Base-by-base conservation (phyloP, 192 early-diverging fungal genomes). In the Linnemannia zychae region DNA sequence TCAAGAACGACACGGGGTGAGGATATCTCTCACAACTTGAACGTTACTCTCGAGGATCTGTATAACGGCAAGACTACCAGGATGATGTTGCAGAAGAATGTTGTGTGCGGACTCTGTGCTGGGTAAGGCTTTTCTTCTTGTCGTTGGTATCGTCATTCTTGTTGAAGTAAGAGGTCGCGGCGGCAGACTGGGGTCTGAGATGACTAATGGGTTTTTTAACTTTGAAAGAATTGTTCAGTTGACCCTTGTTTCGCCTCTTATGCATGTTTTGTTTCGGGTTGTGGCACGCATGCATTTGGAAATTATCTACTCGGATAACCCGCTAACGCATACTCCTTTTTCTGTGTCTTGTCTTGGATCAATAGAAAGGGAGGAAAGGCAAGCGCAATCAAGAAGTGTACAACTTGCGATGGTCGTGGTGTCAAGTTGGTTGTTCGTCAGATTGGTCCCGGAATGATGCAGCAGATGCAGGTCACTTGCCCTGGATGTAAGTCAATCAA, bases 31-130 rank as follows among this genome's bases (percentile, higher is more conserved):
- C 91, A 96, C 34, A 92, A 91, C 69, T 92, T 99, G 52, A 92
- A 93, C 37, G 96, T 98, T 13, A 90, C 97, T 24, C 93, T 99
- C 67, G 96, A 98, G 78, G 97, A 99, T 75, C 91, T 99, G 74
- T 99, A 98, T 90, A 95, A 94, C 80, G 98, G 99, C 79, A 94
- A 95, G 71, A 92, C 92, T 24, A 96, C 96, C 75, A 93, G 92
- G 80, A 82, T 97, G 57, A 95, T 95, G 36, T 83, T 97, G 50
- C 93, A 96, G 81, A 96, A 96, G 88, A 96, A 96, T 80, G 88
- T 94, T 4, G 82, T 91, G 71, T 96, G 95, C 72, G 76, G 88
- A 24, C 77, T 85, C 34, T 96, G 95, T 68, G 57, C 89, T 34
- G 93, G 94, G 88, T 93, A 91, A 66, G 80, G 63, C 18, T 47